These are phyloP conservation scores for Backusella parvicylindrica DNA, from an alignment of 192 early-diverging fungal species.

Conservation along the genomic window DNA sequence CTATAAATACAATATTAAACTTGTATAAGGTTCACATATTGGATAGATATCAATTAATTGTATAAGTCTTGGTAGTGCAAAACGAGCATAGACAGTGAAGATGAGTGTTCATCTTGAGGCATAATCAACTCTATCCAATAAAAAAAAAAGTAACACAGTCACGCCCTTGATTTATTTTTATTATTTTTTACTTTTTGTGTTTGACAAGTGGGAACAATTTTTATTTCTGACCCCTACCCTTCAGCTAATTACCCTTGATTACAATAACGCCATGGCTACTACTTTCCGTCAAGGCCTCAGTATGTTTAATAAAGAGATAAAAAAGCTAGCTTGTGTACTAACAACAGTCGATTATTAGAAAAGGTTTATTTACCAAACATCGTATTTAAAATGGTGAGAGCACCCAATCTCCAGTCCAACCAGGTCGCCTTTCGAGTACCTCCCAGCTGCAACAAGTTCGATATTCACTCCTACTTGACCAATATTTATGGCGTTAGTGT, in stretches of 20 bases:
- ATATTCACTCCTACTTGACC: constrained; percentile 82
- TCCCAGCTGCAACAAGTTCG: constrained; percentile 88
- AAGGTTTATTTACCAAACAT: constrained; percentile 88
- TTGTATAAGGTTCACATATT: too few species aligned
- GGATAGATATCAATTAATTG: too few species aligned
- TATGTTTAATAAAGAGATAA: constrained; percentile 7
- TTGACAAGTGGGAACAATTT: neutral
- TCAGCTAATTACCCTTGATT: neutral
- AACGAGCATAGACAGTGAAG: too few species aligned
- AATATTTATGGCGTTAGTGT: constrained; percentile 82
- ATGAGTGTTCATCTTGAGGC: too few species aligned
- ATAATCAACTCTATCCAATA: too few species aligned
- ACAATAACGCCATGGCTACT: constrained; percentile 7
- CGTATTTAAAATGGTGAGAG: constrained; percentile 75
- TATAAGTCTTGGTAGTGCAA: too few species aligned
- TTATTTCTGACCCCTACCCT: neutral
- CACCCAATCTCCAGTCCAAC: constrained; percentile 73
- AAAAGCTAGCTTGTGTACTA: neutral
- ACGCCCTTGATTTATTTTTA: neutral
- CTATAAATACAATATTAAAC: too few species aligned
- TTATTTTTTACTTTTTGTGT: neutral
- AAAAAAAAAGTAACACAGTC: too few species aligned
- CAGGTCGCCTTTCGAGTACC: constrained; percentile 92
- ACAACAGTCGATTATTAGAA: constrained; percentile 9
- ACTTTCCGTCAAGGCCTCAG: constrained; percentile 26